Evolutionary conservation across 176 grass and related monocot species (phyloP).

Genomic region (Aegilops longissima): DNA sequence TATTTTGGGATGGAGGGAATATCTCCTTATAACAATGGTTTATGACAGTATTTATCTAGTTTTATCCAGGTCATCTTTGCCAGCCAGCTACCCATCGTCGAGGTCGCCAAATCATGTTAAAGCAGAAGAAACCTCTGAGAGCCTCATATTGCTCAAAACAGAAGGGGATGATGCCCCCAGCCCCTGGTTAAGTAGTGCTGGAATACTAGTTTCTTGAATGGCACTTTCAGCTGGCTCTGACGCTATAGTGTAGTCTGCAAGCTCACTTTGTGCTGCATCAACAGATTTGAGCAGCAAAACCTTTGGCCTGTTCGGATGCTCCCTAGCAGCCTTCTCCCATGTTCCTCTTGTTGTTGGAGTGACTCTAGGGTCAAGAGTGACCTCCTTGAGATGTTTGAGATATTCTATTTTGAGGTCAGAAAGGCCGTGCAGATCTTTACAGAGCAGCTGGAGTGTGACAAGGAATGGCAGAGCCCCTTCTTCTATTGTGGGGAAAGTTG

Average conservation of each 20-base stretch:
- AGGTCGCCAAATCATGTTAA: too few relatives aligned
- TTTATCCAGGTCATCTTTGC: too few relatives aligned
- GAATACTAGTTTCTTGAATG: too few relatives aligned
- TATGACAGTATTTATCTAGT: too few relatives aligned
- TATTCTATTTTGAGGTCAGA: neutral
- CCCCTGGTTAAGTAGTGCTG: too few relatives aligned
- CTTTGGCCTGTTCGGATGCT: constrained; percentile 24
- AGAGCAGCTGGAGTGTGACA: neutral
- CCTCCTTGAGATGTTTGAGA: neutral
- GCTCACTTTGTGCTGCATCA: neutral
- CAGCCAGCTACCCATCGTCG: too few relatives aligned
- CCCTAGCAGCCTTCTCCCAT: neutral
- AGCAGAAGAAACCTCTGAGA: too few relatives aligned
- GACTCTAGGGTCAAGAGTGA: constrained; percentile 20
- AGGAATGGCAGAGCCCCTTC: constrained; percentile 13
- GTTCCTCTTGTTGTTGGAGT: neutral
- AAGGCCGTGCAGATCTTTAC: constrained; percentile 11
- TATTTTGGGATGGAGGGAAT: too few relatives aligned
- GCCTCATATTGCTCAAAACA: too few relatives aligned
- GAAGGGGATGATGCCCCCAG: too few relatives aligned
- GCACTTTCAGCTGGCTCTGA: neutral
- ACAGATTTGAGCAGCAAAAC: neutral
- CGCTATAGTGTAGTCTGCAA: neutral
- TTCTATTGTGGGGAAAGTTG: constrained; percentile 21
- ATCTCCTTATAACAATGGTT: too few relatives aligned